Percentiles rank a stretch among this genome's conserved stretches.
phyloP scores from a whole-genome alignment of 2,329 filamentous ascomycete genomes.

The Colletotrichum sp. region DNA sequence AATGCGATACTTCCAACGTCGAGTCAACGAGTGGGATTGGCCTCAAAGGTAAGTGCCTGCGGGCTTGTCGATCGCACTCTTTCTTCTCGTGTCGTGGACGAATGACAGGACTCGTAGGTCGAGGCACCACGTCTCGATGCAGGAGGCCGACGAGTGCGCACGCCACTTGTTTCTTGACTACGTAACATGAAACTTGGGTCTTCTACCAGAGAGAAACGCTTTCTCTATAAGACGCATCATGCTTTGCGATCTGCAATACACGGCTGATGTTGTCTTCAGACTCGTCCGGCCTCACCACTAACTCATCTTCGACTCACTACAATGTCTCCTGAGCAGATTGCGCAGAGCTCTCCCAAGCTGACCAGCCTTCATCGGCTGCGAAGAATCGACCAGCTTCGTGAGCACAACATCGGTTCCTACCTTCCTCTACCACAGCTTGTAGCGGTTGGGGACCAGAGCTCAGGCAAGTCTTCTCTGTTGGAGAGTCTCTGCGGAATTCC shows the following conservation, averaged over 20 bases:
- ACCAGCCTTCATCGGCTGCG: slow-evolving; percentile 7
- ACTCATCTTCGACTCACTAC: background rate
- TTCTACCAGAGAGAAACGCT: background rate
- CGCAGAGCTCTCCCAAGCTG: background rate
- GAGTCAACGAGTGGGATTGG: background rate
- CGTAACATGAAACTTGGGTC: background rate
- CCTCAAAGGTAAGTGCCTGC: background rate
- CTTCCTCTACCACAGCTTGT: slow-evolving; percentile 31
- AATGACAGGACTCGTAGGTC: background rate
- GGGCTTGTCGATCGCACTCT: background rate
- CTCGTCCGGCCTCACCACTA: background rate
- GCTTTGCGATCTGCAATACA: background rate
- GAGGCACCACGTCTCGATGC: background rate
- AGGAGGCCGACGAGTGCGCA: background rate
- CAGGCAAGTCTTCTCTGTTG: slow-evolving; percentile 34
- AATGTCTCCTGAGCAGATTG: background rate
- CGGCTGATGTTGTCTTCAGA: background rate
- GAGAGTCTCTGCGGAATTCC: slow-evolving; percentile 35
- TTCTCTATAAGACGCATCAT: background rate
- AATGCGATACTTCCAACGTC: background rate
- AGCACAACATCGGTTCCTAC: slow-evolving; percentile 28
- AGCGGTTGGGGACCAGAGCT: slow-evolving; percentile 35
- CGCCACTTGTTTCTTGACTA: background rate
- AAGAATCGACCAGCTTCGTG: slow-evolving; percentile 30
- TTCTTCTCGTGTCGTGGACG: background rate